phyloP scores from a whole-genome alignment of 257 asterid genomes.

The Solanum sejunctum region DNA sequence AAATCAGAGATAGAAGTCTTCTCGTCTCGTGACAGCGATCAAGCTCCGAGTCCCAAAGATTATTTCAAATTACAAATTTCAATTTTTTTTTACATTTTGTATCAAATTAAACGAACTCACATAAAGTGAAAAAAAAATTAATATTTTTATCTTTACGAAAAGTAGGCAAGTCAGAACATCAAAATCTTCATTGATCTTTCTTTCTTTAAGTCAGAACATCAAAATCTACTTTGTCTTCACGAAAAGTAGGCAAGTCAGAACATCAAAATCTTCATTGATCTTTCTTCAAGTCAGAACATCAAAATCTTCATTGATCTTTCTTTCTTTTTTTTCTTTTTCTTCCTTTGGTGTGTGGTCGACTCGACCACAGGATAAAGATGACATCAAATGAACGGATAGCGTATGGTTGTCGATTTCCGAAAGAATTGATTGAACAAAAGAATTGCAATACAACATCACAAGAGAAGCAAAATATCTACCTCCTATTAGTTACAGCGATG shows the following conservation, averaged over 20 bases:
- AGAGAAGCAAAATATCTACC: constrained; percentile 11
- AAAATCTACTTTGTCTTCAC: neutral
- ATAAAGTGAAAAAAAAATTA: too few relatives aligned
- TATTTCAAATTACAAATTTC: too few relatives aligned
- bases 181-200: neutral
- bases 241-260: neutral
- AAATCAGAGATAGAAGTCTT: too few relatives aligned
- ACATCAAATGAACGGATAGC: neutral
- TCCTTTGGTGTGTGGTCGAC: neutral
- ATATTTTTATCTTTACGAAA: too few relatives aligned
- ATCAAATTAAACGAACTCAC: too few relatives aligned
- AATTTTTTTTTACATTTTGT: too few relatives aligned
- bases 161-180: neutral
- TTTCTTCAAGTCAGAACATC: neutral
- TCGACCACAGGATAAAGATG: neutral
- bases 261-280: neutral
- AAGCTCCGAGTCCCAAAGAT: too few relatives aligned
- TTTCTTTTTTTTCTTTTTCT: neutral
- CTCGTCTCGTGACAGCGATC: too few relatives aligned
- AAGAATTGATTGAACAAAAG: constrained; percentile 4
- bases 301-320: neutral
- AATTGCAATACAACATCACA: constrained; percentile 8
- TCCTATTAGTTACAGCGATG: constrained; percentile 19
- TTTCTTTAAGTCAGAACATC: neutral
- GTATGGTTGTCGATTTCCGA: neutral